These are phyloP conservation scores for Floccularia luteovirens DNA, from an alignment of 768 basidiomycete species.

Conservation along the genomic window DNA sequence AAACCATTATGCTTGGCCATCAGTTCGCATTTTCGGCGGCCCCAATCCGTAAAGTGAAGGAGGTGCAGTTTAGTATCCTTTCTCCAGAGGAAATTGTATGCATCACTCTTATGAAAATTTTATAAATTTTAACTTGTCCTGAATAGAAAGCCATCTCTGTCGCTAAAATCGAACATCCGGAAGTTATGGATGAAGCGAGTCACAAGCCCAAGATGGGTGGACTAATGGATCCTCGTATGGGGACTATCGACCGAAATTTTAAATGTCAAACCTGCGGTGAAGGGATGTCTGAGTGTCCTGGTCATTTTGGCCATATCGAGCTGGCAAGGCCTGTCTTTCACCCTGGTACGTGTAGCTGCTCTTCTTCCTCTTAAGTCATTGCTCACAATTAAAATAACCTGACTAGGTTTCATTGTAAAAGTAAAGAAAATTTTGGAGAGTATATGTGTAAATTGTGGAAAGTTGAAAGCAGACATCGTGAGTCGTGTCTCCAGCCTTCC, in stretches of 20 bases:
- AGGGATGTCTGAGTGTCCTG: slow-evolving; percentile 99
- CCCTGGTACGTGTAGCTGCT: slow-evolving; percentile 55
- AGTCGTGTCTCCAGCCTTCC: slow-evolving; percentile 67
- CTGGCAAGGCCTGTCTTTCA: slow-evolving; percentile 96
- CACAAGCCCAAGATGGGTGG: slow-evolving; percentile 90
- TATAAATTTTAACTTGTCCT: slow-evolving; percentile 11
- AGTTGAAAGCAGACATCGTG: slow-evolving; percentile 95
- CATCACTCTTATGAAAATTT: slow-evolving; percentile 3
- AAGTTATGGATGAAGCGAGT: slow-evolving; percentile 94
- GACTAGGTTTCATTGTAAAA: slow-evolving; percentile 92
- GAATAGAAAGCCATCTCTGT: slow-evolving; percentile 96
- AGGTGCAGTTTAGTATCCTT: slow-evolving; percentile 98
- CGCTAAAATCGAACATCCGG: slow-evolving; percentile 96
- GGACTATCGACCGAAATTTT: slow-evolving; percentile 95
- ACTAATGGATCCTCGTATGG: slow-evolving; percentile 97
- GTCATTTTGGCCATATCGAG: slow-evolving; percentile 99
- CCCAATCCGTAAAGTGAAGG: slow-evolving; percentile 91
- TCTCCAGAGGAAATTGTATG: slow-evolving; percentile 96
- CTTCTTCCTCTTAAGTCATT: slow-evolving; percentile 1
- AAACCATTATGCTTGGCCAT: slow-evolving; percentile 68
- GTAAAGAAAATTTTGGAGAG: slow-evolving; percentile 99
- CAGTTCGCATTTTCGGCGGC: slow-evolving; percentile 91
- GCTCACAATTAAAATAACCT: slow-evolving; percentile 1
- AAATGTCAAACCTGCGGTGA: slow-evolving; percentile 99
- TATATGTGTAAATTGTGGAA: slow-evolving; percentile 98